Base-by-base conservation (phyloP, 208 protist species). In the Leptomonas pyrrhocoris region DNA sequence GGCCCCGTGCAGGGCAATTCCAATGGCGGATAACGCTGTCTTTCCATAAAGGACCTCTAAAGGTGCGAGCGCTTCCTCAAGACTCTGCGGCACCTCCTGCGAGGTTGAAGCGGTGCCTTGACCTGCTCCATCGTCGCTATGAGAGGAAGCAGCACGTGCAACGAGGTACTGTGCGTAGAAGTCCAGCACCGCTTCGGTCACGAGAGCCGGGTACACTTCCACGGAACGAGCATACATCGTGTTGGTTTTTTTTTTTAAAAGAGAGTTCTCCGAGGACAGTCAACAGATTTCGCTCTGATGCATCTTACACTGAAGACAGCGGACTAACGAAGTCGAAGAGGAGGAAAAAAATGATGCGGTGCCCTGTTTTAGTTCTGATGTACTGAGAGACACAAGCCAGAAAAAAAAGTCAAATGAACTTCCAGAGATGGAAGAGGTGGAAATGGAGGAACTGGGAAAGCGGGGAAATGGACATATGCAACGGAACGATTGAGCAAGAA, bases 41-140 rank as follows among this genome's bases (percentile, higher is more conserved):
- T 89, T 86, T 12, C 91, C 91, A 57, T 93, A 84, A 5, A 96
- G 60, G 9, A 91, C 28, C 34, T 96, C 83, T 18, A 96, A 74
- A 28, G 88, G 86, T 2, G 91, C 88, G 2, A 96, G 77, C 1
- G 77, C 74, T 38, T 84, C 81, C 75, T 93, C 86, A 27, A 88
- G 3, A 25, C 63, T 67, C 12, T 43, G 28, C 9, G 77, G 68
- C 23, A 60, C 43, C 19, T 48, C 51, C 7, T 21, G 21, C 55
- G 55, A 9, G 2, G 19, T 38, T 48, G 31, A 5, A 28, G 27
- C 61, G 3, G 6, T 59, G 53, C 21, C 8, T 48, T 45, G 27
- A 8, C 2, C 16, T 57, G 38, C 15, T 18, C 16, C 25, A 25
- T 21, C 50, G 9, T 36, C 34, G 23, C 15, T 13, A 34, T 31